Evolutionary conservation across 306 rosid species (phyloP), one percentile per base, ranked within the genome.

Genomic region (Castanea mollissima): DNA sequence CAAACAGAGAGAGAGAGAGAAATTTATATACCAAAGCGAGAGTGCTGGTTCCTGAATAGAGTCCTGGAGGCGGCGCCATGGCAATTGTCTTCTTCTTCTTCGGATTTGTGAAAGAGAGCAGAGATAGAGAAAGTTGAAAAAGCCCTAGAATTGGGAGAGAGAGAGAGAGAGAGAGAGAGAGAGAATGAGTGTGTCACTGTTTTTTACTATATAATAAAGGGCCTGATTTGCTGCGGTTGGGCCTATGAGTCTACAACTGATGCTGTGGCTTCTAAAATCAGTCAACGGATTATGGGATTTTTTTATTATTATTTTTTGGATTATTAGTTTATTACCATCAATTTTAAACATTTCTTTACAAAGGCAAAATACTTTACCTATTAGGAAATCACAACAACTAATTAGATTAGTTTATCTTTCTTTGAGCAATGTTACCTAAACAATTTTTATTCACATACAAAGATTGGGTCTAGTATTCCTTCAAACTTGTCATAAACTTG

Each of bases 11-110:
- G 25, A 0, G 2, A 14, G 10, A 34, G 54, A 35, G 41, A 35
- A 8, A 35, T 2, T 7, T 41, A 41, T 67, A 16, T 86, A 93
- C 98, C 93, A 94, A 82, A 79, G 98, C 93, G 8, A 94, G 89
- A 68, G 98, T 92, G 88, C 98, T 94, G 75, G 90, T 87, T 14
- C 98, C 98, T 21, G 98, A 94, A 81, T 94, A 94, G 73, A 91
- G 98, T 58, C 97, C 97, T 16, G 97, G 91, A 79, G 92, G 97
- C 0, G 92, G 90, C 32, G 98, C 88, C 98, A 94, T 92, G 13
- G 69, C 82, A 86, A 58, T 77, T 49, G 18, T 35, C 35, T 34
- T 20, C 58, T 67, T 16, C 44, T 31, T 23, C 57, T 12, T 68
- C 71, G 54, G 52, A 18, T 57, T 38, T 12, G 73, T 44, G 75